These are phyloP conservation scores for Aureobasidium pullulans DNA, from an alignment of 2,329 filamentous ascomycete species.

Conservation along the genomic window DNA sequence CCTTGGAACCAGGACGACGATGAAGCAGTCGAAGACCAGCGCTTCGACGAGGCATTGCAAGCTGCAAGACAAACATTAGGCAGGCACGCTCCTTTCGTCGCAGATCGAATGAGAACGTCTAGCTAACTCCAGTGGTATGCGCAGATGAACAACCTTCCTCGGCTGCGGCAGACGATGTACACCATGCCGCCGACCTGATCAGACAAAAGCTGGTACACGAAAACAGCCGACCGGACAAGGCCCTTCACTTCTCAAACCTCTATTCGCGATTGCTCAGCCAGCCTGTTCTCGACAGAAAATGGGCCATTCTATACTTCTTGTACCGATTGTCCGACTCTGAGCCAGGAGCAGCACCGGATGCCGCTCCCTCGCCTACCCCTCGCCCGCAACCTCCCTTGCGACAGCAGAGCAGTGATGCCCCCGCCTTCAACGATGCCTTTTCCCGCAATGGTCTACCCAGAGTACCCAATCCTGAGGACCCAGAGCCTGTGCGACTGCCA, in stretches of 20 bases:
- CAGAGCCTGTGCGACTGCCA: conserved; percentile 20
- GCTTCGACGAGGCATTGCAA: conserved; percentile 56
- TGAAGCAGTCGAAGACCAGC: conserved; percentile 59
- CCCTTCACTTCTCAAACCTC: conserved; percentile 79
- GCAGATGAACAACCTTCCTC: conserved; percentile 36
- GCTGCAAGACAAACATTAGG: conserved; percentile 43
- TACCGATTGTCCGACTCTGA: conserved; percentile 64
- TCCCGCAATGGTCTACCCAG: conserved; percentile 37
- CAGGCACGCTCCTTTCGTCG: conserved; percentile 21
- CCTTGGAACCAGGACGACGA: conserved; percentile 53
- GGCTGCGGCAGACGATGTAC: conserved; percentile 62
- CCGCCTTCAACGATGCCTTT: conserved; percentile 42
- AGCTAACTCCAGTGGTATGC: conserved; percentile 26
- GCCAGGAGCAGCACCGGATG: neutral
- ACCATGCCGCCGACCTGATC: conserved; percentile 88
- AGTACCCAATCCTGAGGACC: conserved; percentile 24
- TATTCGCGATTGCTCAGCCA: conserved; percentile 85
- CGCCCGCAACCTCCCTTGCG: neutral
- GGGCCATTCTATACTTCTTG: conserved; percentile 89
- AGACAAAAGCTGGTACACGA: conserved; percentile 77
- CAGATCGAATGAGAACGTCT: conserved; percentile 28
- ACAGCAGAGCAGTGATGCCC: conserved; percentile 13
- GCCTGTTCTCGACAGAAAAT: conserved; percentile 90
- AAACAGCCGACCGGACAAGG: conserved; percentile 65
- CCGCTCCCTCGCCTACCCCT: neutral